phyloP scores from a whole-genome alignment of 2,329 filamentous ascomycete species.

The Aspergillus sp. region DNA sequence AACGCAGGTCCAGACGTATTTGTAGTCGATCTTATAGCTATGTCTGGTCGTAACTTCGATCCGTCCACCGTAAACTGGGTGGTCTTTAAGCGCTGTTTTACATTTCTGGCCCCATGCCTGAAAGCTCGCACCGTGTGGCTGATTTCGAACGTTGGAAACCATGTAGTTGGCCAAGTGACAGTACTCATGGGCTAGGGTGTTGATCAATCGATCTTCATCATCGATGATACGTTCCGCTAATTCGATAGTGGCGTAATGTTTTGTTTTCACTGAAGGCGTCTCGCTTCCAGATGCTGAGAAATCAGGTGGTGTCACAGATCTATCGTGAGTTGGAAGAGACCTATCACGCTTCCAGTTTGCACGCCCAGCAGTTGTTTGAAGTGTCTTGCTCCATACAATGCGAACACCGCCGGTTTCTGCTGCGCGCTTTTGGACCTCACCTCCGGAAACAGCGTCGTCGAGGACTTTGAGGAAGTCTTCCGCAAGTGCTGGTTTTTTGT shows the following conservation, averaged over 20 bases:
- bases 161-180: conserved; percentile 94
- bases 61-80: conserved; percentile 57
- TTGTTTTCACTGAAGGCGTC: conserved; percentile 26
- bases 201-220: conserved; percentile 72
- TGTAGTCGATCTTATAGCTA: conserved; percentile 84
- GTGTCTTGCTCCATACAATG: conserved; percentile 62
- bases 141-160: conserved; percentile 70
- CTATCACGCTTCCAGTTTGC: conserved; percentile 69
- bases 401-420: conserved; percentile 57
- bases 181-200: conserved; percentile 94
- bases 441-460: conserved; percentile 52
- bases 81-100: conserved; percentile 32
- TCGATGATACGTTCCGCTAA: conserved; percentile 86
- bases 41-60: conserved; percentile 87
- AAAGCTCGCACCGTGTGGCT: conserved; percentile 83
- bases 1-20: conserved; percentile 81
- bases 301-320: background rate
- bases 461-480: conserved; percentile 56
- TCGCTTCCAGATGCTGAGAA: conserved; percentile 16
- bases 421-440: conserved; percentile 50
- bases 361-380: conserved; percentile 63
- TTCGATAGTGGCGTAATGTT: conserved; percentile 75
- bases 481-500: conserved; percentile 54
- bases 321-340: background rate
- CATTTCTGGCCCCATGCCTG: conserved; percentile 62